These are phyloP conservation scores for Circinella minor DNA, from an alignment of 371 early-diverging fungal genomes.

Conservation along the genomic window DNA sequence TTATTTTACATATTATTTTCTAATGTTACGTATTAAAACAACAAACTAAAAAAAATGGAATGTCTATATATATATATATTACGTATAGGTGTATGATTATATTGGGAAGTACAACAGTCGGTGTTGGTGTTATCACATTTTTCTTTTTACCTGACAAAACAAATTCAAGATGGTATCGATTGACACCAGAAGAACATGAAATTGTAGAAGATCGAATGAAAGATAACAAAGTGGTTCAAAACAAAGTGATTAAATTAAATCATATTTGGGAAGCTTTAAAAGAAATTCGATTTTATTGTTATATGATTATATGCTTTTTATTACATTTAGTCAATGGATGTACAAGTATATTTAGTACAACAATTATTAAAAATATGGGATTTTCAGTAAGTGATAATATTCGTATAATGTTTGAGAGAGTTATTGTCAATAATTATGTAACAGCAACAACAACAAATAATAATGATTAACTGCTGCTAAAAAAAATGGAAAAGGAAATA, in stretches of 20 bases:
- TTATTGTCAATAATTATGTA: no score
- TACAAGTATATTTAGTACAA: conserved; percentile 27
- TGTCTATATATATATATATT: no score
- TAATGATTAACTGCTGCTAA: background rate
- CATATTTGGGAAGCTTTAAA: conserved; percentile 36
- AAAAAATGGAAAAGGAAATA: no score
- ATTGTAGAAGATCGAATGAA: conserved; percentile 32
- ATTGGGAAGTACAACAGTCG: conserved; percentile 25
- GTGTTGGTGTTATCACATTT: conserved; percentile 22
- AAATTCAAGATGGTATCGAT: conserved; percentile 24
- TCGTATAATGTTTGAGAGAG: no score
- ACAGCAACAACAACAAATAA: background rate
- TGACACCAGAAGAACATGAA: conserved; percentile 29
- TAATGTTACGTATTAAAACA: no score
- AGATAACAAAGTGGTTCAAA: conserved; percentile 35
- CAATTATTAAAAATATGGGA: conserved; percentile 29
- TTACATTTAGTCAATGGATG: conserved; percentile 31
- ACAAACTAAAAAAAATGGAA: no score
- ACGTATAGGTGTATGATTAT: conserved; percentile 36
- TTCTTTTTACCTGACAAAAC: conserved; percentile 37
- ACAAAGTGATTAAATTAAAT: conserved; percentile 27
- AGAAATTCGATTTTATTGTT: conserved; percentile 33
- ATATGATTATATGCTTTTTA: conserved; percentile 27
- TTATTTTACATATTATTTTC: no score
- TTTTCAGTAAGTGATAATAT: conserved; percentile 24